Evolutionary conservation across 2,329 filamentous ascomycete species (phyloP), one percentile per base, ranked within the genome.

Genomic region (Diaporthe caulivora): DNA sequence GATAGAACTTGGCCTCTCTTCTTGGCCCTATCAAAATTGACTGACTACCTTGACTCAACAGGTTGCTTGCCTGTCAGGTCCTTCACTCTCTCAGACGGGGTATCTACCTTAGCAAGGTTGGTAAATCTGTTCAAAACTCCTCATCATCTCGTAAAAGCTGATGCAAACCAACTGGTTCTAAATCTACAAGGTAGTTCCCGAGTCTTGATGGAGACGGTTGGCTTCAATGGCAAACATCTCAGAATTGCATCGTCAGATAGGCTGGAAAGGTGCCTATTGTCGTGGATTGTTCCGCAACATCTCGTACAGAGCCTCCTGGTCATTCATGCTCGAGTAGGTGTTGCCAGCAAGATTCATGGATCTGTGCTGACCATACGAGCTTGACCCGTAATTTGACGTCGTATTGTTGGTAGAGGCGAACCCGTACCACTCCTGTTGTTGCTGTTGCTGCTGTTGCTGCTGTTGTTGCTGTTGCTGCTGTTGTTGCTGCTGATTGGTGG

Each of bases 361-460:
- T 64, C 78, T 62, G 40, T 80, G 77, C 44, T 78, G 77, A 26
- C 57, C 49, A n/a, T 62, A 72, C 44, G 72, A 70, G 6, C 74
- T 60, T 42, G 78, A 75, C 55, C 71, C 76, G 73, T 79, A 79
- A 26, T 74, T 75, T 15, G 77, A 72, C 13, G 72, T 65, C 13
- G 67, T 77, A 70, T 58, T 78, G 57, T 78, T 79, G 8, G 77
- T 75, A 49, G 77, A 62, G 10, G 76, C 65, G 68, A 83, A 81
- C 9, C 79, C 78, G 72, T 83, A 83, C 83, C 82, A 84, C 37
- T 76, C 78, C 67, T 80, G 79, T 26, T 81, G 79, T 15, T 77
- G 74, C 31, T 79, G 79, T 51, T 73, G 73, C 17, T 70, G 75
- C 29, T 60, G 54, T 18, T 40, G 34, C 34, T 34, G 34, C 34